Percentiles rank a stretch among this genome's conserved stretches.
Conservation (phyloP, 2,329 filamentous ascomycete genomes). For the Calonectria hongkongensis region DNA sequence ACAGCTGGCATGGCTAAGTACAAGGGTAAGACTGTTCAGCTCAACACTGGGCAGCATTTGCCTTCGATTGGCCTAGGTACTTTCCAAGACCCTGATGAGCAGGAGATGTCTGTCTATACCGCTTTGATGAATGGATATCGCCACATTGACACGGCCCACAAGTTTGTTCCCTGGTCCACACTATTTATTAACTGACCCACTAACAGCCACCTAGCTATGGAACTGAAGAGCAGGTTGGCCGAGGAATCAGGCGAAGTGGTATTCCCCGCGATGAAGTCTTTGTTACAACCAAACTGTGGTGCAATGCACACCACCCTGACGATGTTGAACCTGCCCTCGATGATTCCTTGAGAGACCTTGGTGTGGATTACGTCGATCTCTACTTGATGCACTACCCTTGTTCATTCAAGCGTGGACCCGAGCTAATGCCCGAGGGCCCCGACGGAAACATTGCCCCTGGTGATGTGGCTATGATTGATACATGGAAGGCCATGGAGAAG, state of each 20-base stretch:
- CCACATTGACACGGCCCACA: constrained; percentile 59
- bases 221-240: constrained; percentile 47
- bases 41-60: constrained; percentile 30
- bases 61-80: constrained; percentile 56
- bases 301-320: constrained; percentile 54
- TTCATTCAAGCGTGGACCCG: not conserved
- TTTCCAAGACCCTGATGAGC: constrained; percentile 54
- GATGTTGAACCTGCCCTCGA: constrained; percentile 53
- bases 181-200: no score
- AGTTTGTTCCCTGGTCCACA: constrained; percentile 3
- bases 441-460: not conserved
- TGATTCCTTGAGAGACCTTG: constrained; percentile 53
- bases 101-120: constrained; percentile 50
- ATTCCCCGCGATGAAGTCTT: constrained; percentile 67
- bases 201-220: no score
- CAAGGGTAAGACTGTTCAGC: not conserved
- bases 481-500: not conserved
- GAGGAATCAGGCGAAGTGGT: constrained; percentile 59
- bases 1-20: not conserved
- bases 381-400: constrained; percentile 41
- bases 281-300: constrained; percentile 65
- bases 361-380: constrained; percentile 55
- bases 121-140: constrained; percentile 57
- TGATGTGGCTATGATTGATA: not conserved
- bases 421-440: not conserved